Evolutionary conservation across 2,329 filamentous ascomycete genomes (phyloP), one percentile per base, ranked within the genome.

Genomic region (Phialemonium atrogriseum): DNA sequence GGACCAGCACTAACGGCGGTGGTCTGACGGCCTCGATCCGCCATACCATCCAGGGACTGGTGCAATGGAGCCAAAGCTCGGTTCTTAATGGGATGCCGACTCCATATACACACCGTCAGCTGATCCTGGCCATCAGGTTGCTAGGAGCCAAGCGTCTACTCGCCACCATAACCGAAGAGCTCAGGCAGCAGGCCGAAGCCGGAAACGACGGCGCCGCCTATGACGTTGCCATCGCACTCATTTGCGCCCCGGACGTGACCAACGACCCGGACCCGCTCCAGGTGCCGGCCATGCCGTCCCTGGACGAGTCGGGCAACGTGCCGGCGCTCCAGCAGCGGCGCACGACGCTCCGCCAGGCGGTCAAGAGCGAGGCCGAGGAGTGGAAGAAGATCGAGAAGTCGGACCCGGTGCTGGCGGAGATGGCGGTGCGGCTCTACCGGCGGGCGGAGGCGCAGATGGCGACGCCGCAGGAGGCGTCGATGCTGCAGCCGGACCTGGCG

Each of bases 41-140:
- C 24, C 67, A 73, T 33, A 77, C 73, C 0, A 60, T 85, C 2
- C 70, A 77, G 33, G 65, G 62, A 1, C 67, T 88, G 5, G 65
- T 79, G 2, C 66, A 76, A 29, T 89, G 84, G 84, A 73, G 69
- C 19, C 56, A 75, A 23, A 67, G 77, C 30, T 67, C 72, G 0
- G 59, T 59, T 5, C 54, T 69, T 21, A 73, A 69, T 35, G 59
- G 60, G 19, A 71, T 71, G 59, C 73, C 73, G 2, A 66, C 81
- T 0, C 66, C 70, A 9, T 89, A 88, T 51, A 84, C 80, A 0
- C 81, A 87, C 48, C 74, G 79, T 5, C 78, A 83, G 41, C 59
- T 86, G 3, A 66, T 84, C 7, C 66, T 70, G 0, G 74, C 70
- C 0, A 54, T 74, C 21, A 69, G 71, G 34, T 60, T 83, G 19